A percentile compares a stretch with the other conserved stretches of the same genome.
These are phyloP conservation scores for Phaffomyces thermotolerans DNA, from an alignment of 805 yeast species.

Conservation along the genomic window DNA sequence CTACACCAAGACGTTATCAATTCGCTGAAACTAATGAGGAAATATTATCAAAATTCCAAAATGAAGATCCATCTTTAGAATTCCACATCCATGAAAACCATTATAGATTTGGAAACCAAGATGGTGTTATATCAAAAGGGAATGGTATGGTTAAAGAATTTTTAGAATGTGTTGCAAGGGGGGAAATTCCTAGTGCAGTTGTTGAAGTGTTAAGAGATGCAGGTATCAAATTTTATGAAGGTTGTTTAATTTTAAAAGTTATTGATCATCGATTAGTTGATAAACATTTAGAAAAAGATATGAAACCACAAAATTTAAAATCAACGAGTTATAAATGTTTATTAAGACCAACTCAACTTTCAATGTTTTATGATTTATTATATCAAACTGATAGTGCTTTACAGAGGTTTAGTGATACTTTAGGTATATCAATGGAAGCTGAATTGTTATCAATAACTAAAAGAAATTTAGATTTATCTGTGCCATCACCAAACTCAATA, in stretches of 20 bases:
- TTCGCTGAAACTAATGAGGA: slow-evolving; percentile 69
- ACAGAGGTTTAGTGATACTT: slow-evolving; percentile 63
- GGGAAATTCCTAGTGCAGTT: slow-evolving; percentile 82
- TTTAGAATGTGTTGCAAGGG: slow-evolving; percentile 68
- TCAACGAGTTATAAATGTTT: slow-evolving; percentile 76
- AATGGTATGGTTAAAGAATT: slow-evolving; percentile 76
- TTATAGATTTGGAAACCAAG: slow-evolving; percentile 85
- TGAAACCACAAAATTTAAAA: not conserved
- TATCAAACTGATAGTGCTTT: slow-evolving; percentile 73
- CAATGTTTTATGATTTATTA: slow-evolving; percentile 78
- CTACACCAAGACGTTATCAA: slow-evolving; percentile 39
- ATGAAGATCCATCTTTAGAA: slow-evolving; percentile 72
- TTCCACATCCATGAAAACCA: slow-evolving; percentile 90
- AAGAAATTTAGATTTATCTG: slow-evolving; percentile 68
- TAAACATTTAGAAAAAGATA: not conserved
- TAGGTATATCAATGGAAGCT: slow-evolving; percentile 80
- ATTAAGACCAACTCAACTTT: slow-evolving; percentile 70
- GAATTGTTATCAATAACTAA: slow-evolving; percentile 75
- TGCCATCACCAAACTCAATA: slow-evolving; percentile 33
- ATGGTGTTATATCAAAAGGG: slow-evolving; percentile 75
- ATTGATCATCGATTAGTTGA: slow-evolving; percentile 60
- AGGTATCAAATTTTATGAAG: slow-evolving; percentile 79
- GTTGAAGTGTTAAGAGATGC: slow-evolving; percentile 87
- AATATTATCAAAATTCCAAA: slow-evolving; percentile 67
- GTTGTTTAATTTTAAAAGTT: slow-evolving; percentile 80